These are phyloP conservation scores for Xenosphaeropsis pyriputrescens DNA, from an alignment of 2,329 filamentous ascomycete genomes.

Conservation along the genomic window DNA sequence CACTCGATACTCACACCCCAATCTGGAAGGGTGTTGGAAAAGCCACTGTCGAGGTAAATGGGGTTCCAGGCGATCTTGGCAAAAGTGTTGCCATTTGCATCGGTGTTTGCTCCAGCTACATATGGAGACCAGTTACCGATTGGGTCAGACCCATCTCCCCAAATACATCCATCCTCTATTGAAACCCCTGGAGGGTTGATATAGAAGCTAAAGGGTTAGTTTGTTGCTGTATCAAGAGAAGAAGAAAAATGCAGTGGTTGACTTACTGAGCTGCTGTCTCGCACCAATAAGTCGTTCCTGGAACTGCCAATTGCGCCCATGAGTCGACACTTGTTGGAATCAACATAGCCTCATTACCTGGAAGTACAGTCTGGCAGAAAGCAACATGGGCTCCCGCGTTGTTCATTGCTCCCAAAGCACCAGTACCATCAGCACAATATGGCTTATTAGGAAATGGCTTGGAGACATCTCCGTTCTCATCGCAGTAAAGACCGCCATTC, in stretches of 20 bases:
- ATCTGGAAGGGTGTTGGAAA: constrained; percentile 41
- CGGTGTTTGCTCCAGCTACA: constrained; percentile 62
- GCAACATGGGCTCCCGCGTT: constrained; percentile 46
- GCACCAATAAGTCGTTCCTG: constrained; percentile 55
- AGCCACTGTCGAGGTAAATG: constrained; percentile 41
- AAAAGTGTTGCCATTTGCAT: constrained; percentile 48
- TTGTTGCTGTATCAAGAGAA: neutral
- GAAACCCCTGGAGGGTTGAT: constrained; percentile 59
- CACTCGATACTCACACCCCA: constrained; percentile 62
- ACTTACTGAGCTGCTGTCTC: constrained; percentile 61
- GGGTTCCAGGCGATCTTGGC: constrained; percentile 70
- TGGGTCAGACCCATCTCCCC: constrained; percentile 48
- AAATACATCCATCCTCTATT: constrained; percentile 49
- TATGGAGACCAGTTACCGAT: constrained; percentile 67
- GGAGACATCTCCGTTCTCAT: constrained; percentile 44
- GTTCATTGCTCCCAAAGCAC: constrained; percentile 50
- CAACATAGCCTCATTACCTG: constrained; percentile 70
- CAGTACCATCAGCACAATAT: constrained; percentile 57
- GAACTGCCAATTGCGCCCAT: constrained; percentile 50
- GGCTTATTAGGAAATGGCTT: constrained; percentile 55
- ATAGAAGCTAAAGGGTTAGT: constrained; percentile 42
- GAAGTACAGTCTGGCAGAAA: constrained; percentile 68
- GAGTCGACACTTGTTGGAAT: constrained; percentile 57
- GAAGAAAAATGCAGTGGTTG: neutral
- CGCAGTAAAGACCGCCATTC: constrained; percentile 64